Conservation (phyloP, 2,329 filamentous ascomycete species). For the Sarocladium brachiariae region DNA sequence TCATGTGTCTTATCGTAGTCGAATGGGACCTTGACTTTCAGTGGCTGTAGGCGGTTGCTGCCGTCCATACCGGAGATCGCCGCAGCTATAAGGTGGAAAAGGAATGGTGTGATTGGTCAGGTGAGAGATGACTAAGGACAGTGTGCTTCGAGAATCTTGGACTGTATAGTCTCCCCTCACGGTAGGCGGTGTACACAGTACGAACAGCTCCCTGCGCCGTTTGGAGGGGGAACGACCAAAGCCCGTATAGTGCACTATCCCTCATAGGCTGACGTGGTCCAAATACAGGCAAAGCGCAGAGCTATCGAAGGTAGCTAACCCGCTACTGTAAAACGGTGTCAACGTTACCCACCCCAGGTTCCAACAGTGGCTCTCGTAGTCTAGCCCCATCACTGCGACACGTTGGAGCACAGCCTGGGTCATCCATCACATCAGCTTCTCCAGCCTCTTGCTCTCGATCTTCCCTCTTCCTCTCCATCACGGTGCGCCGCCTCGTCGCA, state of each 20-base stretch:
- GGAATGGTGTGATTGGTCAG: not conserved
- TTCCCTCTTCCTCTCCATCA: conserved; percentile 6
- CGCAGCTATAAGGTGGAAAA: conserved; percentile 18
- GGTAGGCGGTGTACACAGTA: not conserved
- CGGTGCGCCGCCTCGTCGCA: conserved; percentile 9
- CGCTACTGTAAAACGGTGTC: not conserved
- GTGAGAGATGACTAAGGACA: not conserved
- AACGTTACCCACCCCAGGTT: conserved; percentile 9
- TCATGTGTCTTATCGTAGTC: not conserved
- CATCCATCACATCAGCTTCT: not conserved
- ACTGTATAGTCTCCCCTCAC: not conserved
- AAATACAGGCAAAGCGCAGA: not conserved
- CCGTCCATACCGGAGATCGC: conserved; percentile 24
- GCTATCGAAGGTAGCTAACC: not conserved
- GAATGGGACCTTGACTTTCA: not conserved
- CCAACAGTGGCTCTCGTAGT: too few species aligned
- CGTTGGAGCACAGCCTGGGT: not conserved
- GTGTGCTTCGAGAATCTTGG: not conserved
- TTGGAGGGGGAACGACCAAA: not conserved
- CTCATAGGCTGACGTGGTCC: not conserved
- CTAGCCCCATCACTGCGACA: not conserved
- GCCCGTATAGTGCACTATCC: not conserved
- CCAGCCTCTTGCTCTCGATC: not conserved
- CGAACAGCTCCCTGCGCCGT: not conserved
- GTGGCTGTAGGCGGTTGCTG: conserved; percentile 8